phyloP scores from a whole-genome alignment of 164 flowering plant species.

The Akebia trifoliata region DNA sequence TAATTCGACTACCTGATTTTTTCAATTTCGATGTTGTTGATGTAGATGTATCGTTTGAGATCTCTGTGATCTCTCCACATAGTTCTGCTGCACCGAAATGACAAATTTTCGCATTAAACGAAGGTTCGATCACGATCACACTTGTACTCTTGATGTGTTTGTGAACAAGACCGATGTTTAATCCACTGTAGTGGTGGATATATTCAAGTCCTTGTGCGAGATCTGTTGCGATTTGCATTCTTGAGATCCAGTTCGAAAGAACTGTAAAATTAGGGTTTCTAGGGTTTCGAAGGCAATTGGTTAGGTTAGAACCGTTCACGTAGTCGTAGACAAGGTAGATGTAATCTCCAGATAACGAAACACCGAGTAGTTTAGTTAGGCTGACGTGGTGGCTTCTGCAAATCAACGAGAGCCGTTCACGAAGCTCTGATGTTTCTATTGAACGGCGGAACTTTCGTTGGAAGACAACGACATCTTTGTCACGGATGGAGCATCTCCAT shows the following conservation, averaged over 20 bases:
- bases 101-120: constrained; percentile 57
- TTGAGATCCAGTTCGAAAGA: constrained; percentile 60
- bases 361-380: constrained; percentile 66
- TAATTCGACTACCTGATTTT: constrained; percentile 20
- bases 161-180: constrained; percentile 39
- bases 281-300: constrained; percentile 53
- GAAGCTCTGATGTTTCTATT: constrained; percentile 28
- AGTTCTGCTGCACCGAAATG: constrained; percentile 78
- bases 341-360: constrained; percentile 50
- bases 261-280: constrained; percentile 62
- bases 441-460: constrained; percentile 56
- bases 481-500: constrained; percentile 68
- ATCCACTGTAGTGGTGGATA: constrained; percentile 61
- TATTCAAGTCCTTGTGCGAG: constrained; percentile 82
- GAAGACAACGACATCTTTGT: constrained; percentile 39
- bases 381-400: constrained; percentile 63
- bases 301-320: constrained; percentile 52
- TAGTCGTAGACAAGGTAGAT: constrained; percentile 76
- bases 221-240: constrained; percentile 78
- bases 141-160: constrained; percentile 63
- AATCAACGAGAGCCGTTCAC: constrained; percentile 33
- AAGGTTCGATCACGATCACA: constrained; percentile 58
- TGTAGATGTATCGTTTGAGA: neutral
- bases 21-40: constrained; percentile 12
- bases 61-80: constrained; percentile 52